Base-by-base conservation (phyloP, 2,329 filamentous ascomycete genomes). In the Clonostachys rosea region DNA sequence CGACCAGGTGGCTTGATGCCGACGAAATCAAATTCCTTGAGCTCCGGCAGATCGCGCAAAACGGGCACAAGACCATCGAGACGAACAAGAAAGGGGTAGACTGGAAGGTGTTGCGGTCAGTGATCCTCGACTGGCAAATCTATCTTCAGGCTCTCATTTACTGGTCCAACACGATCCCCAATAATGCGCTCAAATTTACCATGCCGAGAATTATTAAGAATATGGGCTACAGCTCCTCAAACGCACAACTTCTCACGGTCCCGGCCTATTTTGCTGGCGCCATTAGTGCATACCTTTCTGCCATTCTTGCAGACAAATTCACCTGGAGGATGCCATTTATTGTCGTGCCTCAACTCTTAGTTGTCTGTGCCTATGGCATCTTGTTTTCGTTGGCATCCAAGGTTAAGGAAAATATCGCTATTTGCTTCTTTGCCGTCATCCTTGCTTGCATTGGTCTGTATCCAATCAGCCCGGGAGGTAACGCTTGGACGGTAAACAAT, bases 381-480 rank as follows among this genome's bases (percentile, higher is more conserved):
- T 58, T 70, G 10, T 84, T 89, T 75, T 69, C 86, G 1, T 66
- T 89, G 2, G 73, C 76, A 2, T 76, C 74, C n/a, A 63, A 71
- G 2, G 61, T 64, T 1, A 54, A 53, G n/a, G 53, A 40, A 35
- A 55, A 69, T 1, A 66, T 83, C 0, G 71, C 72, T 2, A 73
- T 84, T 2, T 78, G 81, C 46, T 89, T 89, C 57, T 81, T 83
- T 0, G 84, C 81, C 2, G 79, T 78, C 0, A 87, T 88, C 59
- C 69, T 90, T 0, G 83, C 79, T 0, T 83, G 83, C 0, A 69
- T 86, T 48, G 86, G 86, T 0, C 87, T 89, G 46, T 89, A 88
- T 54, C 85, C 86, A n/a, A 59, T 62, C 6, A 33, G 7, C 16
- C 14, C 43, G 11, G 35, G 14, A 33, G 43, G 11, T 10, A 35